A percentile compares a stretch with the other conserved stretches of the same genome.
phyloP scores from a whole-genome alignment of 2,329 filamentous ascomycete genomes.

The Cladophialophora carrionii region DNA sequence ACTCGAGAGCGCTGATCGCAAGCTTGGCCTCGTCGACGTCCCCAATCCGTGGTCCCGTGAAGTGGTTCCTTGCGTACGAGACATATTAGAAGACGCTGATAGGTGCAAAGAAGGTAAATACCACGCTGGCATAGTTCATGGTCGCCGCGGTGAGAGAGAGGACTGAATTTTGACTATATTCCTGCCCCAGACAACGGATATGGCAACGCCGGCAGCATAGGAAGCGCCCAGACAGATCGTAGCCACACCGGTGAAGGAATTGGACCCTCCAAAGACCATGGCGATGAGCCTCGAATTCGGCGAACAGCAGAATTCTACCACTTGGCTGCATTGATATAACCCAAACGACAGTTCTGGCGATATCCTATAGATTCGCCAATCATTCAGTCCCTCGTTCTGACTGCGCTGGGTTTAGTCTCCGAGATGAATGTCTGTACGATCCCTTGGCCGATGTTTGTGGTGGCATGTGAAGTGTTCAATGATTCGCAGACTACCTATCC shows the following conservation, averaged over 20 bases:
- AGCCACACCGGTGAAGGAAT: slow-evolving; percentile 57
- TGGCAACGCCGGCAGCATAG: slow-evolving; percentile 43
- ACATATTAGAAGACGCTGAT: neutral
- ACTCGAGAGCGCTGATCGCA: neutral
- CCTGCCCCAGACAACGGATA: neutral
- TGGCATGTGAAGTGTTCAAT: neutral
- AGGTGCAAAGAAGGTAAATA: neutral
- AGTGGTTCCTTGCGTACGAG: neutral
- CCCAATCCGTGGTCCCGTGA: neutral
- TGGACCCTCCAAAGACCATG: slow-evolving; percentile 31
- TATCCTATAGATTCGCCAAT: neutral
- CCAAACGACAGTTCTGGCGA: neutral
- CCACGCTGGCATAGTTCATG: neutral
- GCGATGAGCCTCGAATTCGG: neutral
- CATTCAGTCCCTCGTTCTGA: neutral
- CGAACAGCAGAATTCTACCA: neutral
- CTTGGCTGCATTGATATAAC: neutral
- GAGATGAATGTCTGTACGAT: neutral
- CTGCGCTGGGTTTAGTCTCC: neutral
- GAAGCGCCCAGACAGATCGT: slow-evolving; percentile 61
- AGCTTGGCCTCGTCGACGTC: neutral
- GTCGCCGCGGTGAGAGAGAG: neutral
- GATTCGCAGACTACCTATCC: no score
- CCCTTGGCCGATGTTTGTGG: neutral
- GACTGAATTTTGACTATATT: neutral